Percentiles rank a stretch among this genome's conserved stretches.
phyloP scores from a whole-genome alignment of 2,329 filamentous ascomycete species.

The Ascochyta rabiei region DNA sequence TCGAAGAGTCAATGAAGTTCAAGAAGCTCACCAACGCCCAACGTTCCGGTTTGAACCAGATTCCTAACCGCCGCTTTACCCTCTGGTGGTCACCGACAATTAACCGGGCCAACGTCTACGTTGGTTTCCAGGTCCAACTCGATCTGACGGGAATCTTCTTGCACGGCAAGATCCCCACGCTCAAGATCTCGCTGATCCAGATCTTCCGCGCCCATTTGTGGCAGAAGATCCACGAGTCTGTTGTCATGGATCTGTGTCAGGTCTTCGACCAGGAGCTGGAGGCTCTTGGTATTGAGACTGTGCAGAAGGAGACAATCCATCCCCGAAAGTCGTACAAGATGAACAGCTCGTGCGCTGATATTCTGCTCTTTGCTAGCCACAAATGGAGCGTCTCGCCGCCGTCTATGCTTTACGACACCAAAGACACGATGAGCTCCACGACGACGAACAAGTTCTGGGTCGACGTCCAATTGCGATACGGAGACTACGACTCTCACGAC shows the following conservation, averaged over 20 bases:
- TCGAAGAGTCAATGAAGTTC: constrained; percentile 80
- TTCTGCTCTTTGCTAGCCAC: constrained; percentile 93
- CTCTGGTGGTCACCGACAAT: constrained; percentile 95
- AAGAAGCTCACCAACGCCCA: constrained; percentile 99
- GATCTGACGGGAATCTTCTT: constrained; percentile 98
- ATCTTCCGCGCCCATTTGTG: constrained; percentile 99
- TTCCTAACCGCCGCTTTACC: constrained; percentile 97
- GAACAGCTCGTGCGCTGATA: constrained; percentile 99
- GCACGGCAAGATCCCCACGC: constrained; percentile 96
- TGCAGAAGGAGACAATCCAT: constrained; percentile 99
- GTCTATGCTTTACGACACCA: constrained; percentile 92
- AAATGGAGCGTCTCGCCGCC: constrained; percentile 98
- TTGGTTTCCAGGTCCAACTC: constrained; percentile 98
- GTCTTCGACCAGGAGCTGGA: constrained; percentile 98
- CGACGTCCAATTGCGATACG: constrained; percentile 94
- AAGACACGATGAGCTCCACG: constrained; percentile 90
- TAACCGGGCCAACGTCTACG: constrained; percentile 95
- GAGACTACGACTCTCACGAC: constrained; percentile 98
- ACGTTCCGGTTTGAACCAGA: constrained; percentile 94
- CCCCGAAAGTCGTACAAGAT: constrained; percentile 99
- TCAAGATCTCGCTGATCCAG: constrained; percentile 98
- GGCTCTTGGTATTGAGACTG: constrained; percentile 92
- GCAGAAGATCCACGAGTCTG: constrained; percentile 99
- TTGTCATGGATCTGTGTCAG: constrained; percentile 98
- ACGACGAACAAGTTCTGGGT: constrained; percentile 99